phyloP scores from a whole-genome alignment of 2,329 filamentous ascomycete species.

The Verticillium tricorpus region DNA sequence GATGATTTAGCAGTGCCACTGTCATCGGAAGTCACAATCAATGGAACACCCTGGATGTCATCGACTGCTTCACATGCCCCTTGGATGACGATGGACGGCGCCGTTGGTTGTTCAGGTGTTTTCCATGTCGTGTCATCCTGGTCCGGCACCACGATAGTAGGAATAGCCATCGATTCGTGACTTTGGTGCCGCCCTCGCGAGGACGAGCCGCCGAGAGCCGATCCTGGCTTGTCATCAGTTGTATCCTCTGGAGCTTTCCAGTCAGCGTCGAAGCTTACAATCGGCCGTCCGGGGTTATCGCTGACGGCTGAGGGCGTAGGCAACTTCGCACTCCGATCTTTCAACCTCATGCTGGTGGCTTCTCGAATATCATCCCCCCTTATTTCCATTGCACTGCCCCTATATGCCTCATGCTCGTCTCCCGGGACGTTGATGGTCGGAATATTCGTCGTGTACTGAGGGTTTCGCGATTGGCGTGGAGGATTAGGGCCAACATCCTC shows the following conservation, averaged over 20 bases:
- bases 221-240: slow-evolving; percentile 58
- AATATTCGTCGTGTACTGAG: slow-evolving; percentile 70
- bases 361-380: slow-evolving; percentile 82
- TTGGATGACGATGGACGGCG: slow-evolving; percentile 41
- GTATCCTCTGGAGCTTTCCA: slow-evolving; percentile 71
- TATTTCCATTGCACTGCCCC: slow-evolving; percentile 62
- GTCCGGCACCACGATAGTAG: slow-evolving; percentile 52
- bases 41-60: slow-evolving; percentile 16
- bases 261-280: slow-evolving; percentile 90
- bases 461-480: slow-evolving; percentile 76
- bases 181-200: slow-evolving; percentile 35
- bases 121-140: slow-evolving; percentile 29
- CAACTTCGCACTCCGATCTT: slow-evolving; percentile 79
- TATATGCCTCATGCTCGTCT: background rate
- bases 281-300: slow-evolving; percentile 83
- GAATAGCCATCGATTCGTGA: slow-evolving; percentile 32
- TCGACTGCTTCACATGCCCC: slow-evolving; percentile 11
- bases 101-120: slow-evolving; percentile 25
- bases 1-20: slow-evolving; percentile 10
- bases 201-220: slow-evolving; percentile 4
- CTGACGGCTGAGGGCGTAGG: slow-evolving; percentile 89
- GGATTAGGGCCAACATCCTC: slow-evolving; percentile 82
- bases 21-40: slow-evolving; percentile 43
- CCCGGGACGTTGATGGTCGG: slow-evolving; percentile 34
- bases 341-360: slow-evolving; percentile 84